Evolutionary conservation across 129 eudicot genomes (phyloP).

Genomic region (Chrysanthemum lavandulifolium): DNA sequence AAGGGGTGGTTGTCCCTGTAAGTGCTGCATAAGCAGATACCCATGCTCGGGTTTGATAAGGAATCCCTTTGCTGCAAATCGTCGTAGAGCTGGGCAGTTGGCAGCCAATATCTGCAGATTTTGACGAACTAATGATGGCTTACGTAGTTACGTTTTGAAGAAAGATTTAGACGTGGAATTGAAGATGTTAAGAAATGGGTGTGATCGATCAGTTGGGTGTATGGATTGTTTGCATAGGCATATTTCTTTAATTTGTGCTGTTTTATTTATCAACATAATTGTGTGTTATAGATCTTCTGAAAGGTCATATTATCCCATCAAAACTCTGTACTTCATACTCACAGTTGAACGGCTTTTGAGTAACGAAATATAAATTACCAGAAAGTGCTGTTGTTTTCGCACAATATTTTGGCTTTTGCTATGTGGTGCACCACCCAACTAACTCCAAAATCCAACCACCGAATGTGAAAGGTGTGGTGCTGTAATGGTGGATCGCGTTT

Average conservation of each 20-base stretch:
- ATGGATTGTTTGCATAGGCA: slow-evolving; percentile 13
- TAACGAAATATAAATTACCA: too few relatives aligned
- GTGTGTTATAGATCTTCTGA: slow-evolving; percentile 26
- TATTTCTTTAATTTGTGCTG: slow-evolving; percentile 1
- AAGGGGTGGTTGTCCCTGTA: slow-evolving; percentile 41
- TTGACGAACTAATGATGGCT: background rate
- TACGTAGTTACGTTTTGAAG: background rate
- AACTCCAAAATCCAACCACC: too few relatives aligned
- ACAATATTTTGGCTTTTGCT: too few relatives aligned
- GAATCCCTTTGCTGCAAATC: background rate
- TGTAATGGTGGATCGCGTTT: too few relatives aligned
- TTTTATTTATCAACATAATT: slow-evolving; percentile 14
- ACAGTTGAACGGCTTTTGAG: background rate
- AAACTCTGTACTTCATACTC: background rate
- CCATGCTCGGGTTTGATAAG: too few relatives aligned
- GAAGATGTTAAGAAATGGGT: slow-evolving; percentile 9
- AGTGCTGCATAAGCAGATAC: slow-evolving; percentile 45
- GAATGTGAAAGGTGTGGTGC: too few relatives aligned
- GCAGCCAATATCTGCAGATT: background rate
- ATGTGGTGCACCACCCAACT: too few relatives aligned
- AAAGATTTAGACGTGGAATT: slow-evolving; percentile 11
- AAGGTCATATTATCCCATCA: background rate
- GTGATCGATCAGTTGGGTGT: slow-evolving; percentile 15
- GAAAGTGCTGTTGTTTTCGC: too few relatives aligned
- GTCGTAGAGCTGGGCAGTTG: background rate